Evolutionary conservation across 306 rosid genomes (phyloP).

Genomic region (Gastrolobium bilobum): DNA sequence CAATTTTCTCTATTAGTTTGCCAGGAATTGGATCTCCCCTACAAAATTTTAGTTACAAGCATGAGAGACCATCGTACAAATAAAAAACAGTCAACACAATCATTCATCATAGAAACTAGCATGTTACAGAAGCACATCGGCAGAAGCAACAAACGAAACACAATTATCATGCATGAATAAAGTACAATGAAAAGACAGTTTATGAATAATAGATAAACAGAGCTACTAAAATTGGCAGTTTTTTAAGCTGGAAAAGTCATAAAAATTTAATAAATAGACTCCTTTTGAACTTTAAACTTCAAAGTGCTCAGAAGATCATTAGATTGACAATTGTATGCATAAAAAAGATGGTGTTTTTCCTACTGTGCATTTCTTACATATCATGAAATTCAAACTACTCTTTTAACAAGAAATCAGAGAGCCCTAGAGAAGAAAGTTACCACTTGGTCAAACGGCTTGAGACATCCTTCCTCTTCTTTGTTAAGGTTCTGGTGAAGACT

Average conservation of each 20-base stretch:
- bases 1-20: conserved; percentile 75
- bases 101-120: conserved; percentile 34
- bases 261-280: neutral
- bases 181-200: conserved; percentile 34
- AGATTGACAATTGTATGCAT: conserved; percentile 35
- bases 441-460: conserved; percentile 76
- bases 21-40: conserved; percentile 92
- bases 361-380: conserved; percentile 1
- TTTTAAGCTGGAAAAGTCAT: conserved; percentile 16
- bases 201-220: conserved; percentile 26
- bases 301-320: conserved; percentile 21
- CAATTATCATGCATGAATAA: conserved; percentile 34
- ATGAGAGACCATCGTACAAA: conserved; percentile 43
- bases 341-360: neutral
- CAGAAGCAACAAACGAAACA: conserved; percentile 34
- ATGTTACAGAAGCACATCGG: conserved; percentile 34
- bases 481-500: conserved; percentile 67
- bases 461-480: conserved; percentile 73
- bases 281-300: conserved; percentile 10
- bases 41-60: conserved; percentile 50
- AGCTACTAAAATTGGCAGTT: conserved; percentile 25
- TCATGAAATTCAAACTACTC: conserved; percentile 9
- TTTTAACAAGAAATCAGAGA: conserved; percentile 29
- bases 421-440: conserved; percentile 56
- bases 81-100: conserved; percentile 26